Evolutionary conservation across 2,329 filamentous ascomycete species (phyloP).

Genomic region (Triangularia setosa): DNA sequence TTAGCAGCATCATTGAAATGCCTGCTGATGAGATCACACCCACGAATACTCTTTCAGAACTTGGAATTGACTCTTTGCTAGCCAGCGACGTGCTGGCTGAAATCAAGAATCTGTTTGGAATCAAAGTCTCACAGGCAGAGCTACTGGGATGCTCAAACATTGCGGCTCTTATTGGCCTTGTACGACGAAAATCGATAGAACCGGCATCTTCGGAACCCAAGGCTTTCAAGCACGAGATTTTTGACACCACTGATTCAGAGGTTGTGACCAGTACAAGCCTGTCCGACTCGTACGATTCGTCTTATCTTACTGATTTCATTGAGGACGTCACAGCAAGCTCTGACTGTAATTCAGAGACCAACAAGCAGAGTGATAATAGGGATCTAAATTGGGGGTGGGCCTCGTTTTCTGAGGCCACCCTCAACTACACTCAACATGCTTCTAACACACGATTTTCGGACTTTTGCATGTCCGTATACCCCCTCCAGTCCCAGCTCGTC

Average conservation of each 20-base stretch:
- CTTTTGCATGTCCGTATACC: constrained; percentile 30
- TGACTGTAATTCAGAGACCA: not conserved
- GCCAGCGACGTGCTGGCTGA: constrained; percentile 33
- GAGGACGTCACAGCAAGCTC: not conserved
- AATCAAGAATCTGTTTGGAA: constrained; percentile 22
- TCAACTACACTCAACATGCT: constrained; percentile 15
- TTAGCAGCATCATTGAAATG: constrained; percentile 21
- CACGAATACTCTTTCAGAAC: constrained; percentile 28
- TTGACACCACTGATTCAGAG: not conserved
- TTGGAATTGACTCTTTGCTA: constrained; percentile 38
- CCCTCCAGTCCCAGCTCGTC: constrained; percentile 30
- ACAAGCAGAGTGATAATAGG: not conserved
- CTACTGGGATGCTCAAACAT: constrained; percentile 4
- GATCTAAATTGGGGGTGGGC: not conserved
- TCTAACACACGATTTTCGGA: constrained; percentile 3
- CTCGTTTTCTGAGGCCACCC: constrained; percentile 20
- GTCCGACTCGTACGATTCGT: not conserved
- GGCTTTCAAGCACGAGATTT: not conserved
- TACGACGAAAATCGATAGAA: not conserved
- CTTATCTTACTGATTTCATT: not conserved
- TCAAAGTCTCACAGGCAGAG: constrained; percentile 13
- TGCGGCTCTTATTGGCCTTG: not conserved
- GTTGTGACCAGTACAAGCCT: not conserved
- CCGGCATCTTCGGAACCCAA: not conserved
- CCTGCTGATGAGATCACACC: constrained; percentile 21